Conservation (phyloP, 208 protist species). For the Leishmania amazonensis region DNA sequence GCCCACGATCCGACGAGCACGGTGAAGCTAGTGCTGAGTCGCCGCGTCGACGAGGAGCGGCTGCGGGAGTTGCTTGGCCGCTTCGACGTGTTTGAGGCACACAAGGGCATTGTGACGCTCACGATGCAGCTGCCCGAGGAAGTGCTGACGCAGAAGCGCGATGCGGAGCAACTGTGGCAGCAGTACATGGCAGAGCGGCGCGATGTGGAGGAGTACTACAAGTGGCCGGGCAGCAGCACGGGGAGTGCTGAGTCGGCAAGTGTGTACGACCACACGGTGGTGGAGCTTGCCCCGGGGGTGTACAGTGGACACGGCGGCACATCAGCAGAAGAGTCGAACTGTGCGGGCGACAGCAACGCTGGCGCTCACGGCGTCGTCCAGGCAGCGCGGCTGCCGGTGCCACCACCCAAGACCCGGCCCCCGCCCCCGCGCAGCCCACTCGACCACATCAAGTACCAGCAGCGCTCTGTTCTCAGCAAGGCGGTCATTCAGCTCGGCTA, state of each 20-base stretch:
- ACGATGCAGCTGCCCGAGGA: slow-evolving; percentile 63
- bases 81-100: slow-evolving; percentile 79
- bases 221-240: slow-evolving; percentile 44
- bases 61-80: slow-evolving; percentile 80
- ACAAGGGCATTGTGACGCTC: slow-evolving; percentile 84
- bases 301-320: slow-evolving; percentile 17
- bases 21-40: slow-evolving; percentile 74
- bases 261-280: slow-evolving; percentile 68
- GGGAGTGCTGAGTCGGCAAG: slow-evolving; percentile 27
- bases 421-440: slow-evolving; percentile 62
- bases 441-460: slow-evolving; percentile 75
- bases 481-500: slow-evolving; percentile 80
- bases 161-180: slow-evolving; percentile 84
- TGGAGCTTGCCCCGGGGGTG: slow-evolving; percentile 82
- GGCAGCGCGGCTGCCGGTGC: slow-evolving; percentile 72
- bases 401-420: slow-evolving; percentile 46
- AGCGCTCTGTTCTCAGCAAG: slow-evolving; percentile 59
- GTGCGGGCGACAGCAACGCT: slow-evolving; percentile 17
- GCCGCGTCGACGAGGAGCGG: slow-evolving; percentile 63
- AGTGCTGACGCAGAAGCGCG: slow-evolving; percentile 67
- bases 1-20: slow-evolving; percentile 53
- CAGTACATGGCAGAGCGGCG: slow-evolving; percentile 70
- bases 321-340: not conserved
- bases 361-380: slow-evolving; percentile 30
- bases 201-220: slow-evolving; percentile 80